phyloP scores from a whole-genome alignment of 2,329 filamentous ascomycete genomes.

The Aspergillus sp. region DNA sequence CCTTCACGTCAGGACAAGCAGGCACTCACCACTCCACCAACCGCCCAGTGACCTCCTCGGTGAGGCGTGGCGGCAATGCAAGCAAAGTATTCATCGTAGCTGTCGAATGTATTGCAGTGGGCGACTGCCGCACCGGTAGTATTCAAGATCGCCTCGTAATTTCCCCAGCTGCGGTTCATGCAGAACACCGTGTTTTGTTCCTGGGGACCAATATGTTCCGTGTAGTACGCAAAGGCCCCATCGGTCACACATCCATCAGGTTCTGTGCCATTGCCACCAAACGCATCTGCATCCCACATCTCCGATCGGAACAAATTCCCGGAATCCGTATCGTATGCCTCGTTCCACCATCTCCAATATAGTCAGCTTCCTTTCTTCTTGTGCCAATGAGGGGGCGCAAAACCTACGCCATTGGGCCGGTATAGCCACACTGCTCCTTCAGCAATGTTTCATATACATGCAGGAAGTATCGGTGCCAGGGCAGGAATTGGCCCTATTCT shows the following conservation, averaged over 20 bases:
- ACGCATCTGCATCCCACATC: slow-evolving; percentile 4
- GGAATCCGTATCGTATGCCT: neutral
- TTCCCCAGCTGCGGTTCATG: slow-evolving; percentile 1
- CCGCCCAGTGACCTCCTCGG: neutral
- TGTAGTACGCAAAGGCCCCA: slow-evolving; percentile 12
- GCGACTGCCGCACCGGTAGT: neutral
- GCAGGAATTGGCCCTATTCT: neutral
- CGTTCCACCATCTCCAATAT: neutral
- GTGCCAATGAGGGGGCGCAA: too few relatives aligned
- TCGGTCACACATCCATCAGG: slow-evolving; percentile 7
- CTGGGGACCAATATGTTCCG: slow-evolving; percentile 11
- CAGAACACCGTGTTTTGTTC: slow-evolving; percentile 12
- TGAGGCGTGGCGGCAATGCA: neutral
- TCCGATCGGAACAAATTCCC: neutral
- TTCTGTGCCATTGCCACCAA: slow-evolving; percentile 11
- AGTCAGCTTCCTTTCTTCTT: neutral
- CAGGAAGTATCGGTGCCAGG: neutral
- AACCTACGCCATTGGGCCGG: neutral
- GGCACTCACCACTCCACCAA: neutral
- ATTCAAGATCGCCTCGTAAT: neutral
- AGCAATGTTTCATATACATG: neutral
- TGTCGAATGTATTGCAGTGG: neutral
- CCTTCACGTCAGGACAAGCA: too few relatives aligned
- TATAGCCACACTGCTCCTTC: neutral
- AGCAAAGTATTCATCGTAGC: neutral